Base-by-base conservation (phyloP, 2,329 filamentous ascomycete species). In the Microdochium paspali region DNA sequence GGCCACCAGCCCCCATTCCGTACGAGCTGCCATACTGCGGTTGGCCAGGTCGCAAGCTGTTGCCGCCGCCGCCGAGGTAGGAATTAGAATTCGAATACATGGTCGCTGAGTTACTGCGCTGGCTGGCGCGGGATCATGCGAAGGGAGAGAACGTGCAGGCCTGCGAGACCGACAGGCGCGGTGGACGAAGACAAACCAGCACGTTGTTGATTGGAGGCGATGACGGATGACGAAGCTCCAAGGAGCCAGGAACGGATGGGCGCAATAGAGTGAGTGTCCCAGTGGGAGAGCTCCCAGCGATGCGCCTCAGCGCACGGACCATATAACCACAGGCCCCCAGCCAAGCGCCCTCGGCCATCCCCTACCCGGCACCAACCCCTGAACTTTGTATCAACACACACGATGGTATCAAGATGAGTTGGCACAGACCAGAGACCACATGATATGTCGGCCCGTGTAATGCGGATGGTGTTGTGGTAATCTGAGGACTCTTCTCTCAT, bases 41-140 rank as follows among this genome's bases (percentile, higher is more conserved):
- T 61, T 78, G 81, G 53, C 79, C 78, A 47, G 85, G 86, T 51
- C 83, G 85, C 64, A 85, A 80, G 72, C 76, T 85, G 63, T 84
- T 88, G 66, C 77, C 79, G 70, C 83, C 35, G 35, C 15, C 85
- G 67, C 89, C 89, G 60, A 95, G 71, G 67, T 84, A 96, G 54
- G 87, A 84, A 73, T 87, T 94, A 56, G 88, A 87, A 65, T 85
- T 88, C 56, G 89, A 93, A 72, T 88, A 97, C 91, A 96, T 96
- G 68, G 61, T 52, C 35, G 35, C 35, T 21, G 18, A 18, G 18
- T 10, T 4, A 12, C 15, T 7, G 35, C 35, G 10, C 18, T 18
- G 15, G 5, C n/a, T 18, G 18, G 35, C 35, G 18, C 35, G 10
- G 35, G 35, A 21, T 18, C 23, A 21, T 21, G 35, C 23, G 35